Evolutionary conservation across 2,329 filamentous ascomycete species (phyloP).

Genomic region (Ceratocystis destructans): DNA sequence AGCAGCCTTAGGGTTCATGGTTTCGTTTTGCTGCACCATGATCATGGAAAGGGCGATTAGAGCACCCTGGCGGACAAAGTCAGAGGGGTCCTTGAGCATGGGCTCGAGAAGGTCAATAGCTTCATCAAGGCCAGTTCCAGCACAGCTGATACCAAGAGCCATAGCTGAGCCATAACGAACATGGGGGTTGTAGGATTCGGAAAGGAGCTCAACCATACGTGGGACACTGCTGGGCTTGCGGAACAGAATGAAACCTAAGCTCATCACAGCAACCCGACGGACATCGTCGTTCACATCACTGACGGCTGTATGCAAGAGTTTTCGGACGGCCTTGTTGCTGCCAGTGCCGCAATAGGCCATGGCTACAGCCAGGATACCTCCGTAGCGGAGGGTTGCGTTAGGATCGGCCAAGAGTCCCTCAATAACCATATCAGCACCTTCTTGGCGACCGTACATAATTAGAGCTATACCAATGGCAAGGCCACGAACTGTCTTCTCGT

Average conservation of each 20-base stretch:
- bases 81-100: slow-evolving; percentile 98
- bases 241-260: slow-evolving; percentile 95
- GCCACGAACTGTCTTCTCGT: slow-evolving; percentile 97
- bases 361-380: slow-evolving; percentile 97
- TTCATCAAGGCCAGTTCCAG: slow-evolving; percentile 88
- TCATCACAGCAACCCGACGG: slow-evolving; percentile 90
- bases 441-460: slow-evolving; percentile 95
- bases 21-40: slow-evolving; percentile 97
- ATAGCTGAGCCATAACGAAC: slow-evolving; percentile 96
- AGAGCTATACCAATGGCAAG: slow-evolving; percentile 92
- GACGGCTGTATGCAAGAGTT: slow-evolving; percentile 87
- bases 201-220: slow-evolving; percentile 94
- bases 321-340: slow-evolving; percentile 96
- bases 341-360: slow-evolving; percentile 93
- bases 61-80: slow-evolving; percentile 94
- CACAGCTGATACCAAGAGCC: slow-evolving; percentile 95
- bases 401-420: slow-evolving; percentile 86
- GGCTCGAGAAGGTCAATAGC: slow-evolving; percentile 93
- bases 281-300: slow-evolving; percentile 98
- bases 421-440: slow-evolving; percentile 86
- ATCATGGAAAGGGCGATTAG: slow-evolving; percentile 94
- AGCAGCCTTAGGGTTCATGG: slow-evolving; percentile 93
- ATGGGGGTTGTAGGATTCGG: slow-evolving; percentile 97
- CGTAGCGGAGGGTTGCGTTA: slow-evolving; percentile 85
- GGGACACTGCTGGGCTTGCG: slow-evolving; percentile 93